These are phyloP conservation scores for Cystobasidium tubakii DNA, from an alignment of 768 basidiomycete species.

Conservation along the genomic window DNA sequence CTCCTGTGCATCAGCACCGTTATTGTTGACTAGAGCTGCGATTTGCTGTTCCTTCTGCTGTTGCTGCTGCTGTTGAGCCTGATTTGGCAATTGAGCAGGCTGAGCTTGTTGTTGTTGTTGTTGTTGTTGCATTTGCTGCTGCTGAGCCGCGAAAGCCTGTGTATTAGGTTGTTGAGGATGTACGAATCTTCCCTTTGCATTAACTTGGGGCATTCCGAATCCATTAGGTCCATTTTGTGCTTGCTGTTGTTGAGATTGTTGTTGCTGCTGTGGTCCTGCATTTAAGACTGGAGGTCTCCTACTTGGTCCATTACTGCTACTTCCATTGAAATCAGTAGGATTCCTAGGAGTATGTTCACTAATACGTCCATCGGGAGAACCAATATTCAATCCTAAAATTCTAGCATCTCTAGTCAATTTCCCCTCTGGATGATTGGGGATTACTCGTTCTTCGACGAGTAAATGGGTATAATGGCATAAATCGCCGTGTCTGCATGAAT, in stretches of 20 bases:
- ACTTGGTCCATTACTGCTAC: not conserved
- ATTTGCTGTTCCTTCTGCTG: constrained; percentile 19
- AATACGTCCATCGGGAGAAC: constrained; percentile 1
- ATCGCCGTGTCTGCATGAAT: constrained; percentile 21
- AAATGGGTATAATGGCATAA: constrained; percentile 4
- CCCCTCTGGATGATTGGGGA: constrained; percentile 5
- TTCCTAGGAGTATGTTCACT: not conserved
- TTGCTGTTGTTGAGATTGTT: not conserved
- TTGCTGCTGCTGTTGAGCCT: not conserved
- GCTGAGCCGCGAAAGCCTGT: constrained; percentile 18
- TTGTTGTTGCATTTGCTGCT: constrained; percentile 21
- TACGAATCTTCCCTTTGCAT: not conserved
- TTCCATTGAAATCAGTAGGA: not conserved
- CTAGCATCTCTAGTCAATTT: constrained; percentile 27
- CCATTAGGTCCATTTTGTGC: constrained; percentile 13
- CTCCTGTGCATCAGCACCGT: constrained; percentile 22
- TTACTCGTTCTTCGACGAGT: not conserved
- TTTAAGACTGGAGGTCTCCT: not conserved
- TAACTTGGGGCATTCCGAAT: not conserved
- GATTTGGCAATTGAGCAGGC: not conserved
- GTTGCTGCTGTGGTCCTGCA: not conserved
- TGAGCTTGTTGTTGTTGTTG: not conserved
- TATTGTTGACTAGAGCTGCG: not conserved
- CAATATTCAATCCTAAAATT: constrained; percentile 17
- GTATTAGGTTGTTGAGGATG: not conserved